A percentile compares a stretch with the other conserved stretches of the same genome.
Conservation (phyloP, 2,329 filamentous ascomycete species). For the Microcera coccophila region DNA sequence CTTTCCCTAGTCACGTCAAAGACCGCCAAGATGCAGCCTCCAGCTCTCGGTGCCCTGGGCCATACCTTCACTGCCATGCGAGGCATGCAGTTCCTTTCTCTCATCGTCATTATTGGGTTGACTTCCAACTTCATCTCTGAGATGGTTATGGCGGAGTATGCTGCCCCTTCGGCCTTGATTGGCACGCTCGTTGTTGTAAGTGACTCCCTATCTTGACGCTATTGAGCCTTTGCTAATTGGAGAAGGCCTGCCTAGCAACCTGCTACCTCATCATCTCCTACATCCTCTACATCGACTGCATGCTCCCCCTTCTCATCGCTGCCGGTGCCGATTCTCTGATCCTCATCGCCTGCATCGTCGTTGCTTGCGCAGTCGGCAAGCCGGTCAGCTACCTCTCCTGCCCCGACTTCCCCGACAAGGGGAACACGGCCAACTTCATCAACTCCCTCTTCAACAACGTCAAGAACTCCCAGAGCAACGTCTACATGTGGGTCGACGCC, state of each 20-base stretch:
- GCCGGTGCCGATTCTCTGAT: conserved; percentile 63
- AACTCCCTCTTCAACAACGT: conserved; percentile 41
- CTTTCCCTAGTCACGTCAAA: conserved; percentile 41
- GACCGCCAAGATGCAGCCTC: conserved; percentile 40
- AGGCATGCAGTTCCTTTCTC: conserved; percentile 63
- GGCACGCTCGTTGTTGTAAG: conserved; percentile 77
- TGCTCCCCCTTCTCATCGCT: conserved; percentile 70
- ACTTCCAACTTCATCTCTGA: conserved; percentile 76
- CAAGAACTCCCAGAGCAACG: conserved; percentile 31
- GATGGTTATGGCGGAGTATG: conserved; percentile 63
- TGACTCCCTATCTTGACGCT: conserved; percentile 18
- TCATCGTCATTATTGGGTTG: conserved; percentile 76
- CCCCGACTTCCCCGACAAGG: conserved; percentile 43
- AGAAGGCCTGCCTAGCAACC: conserved; percentile 69
- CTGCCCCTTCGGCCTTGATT: conserved; percentile 68
- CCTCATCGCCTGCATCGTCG: conserved; percentile 72
- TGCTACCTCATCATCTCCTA: conserved; percentile 77
- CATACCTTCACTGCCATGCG: conserved; percentile 74
- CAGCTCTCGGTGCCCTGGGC: conserved; percentile 67
- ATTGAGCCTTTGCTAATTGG: conserved; percentile 1
- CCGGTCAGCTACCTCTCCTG: conserved; percentile 78
- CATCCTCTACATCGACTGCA: conserved; percentile 74
- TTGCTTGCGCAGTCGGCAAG: conserved; percentile 72
- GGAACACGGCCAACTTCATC: conserved; percentile 43
- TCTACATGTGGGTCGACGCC: conserved; percentile 47